These are phyloP conservation scores for Paecilomyces dactylethromorphus DNA, from an alignment of 2,329 filamentous ascomycete species.

Conservation along the genomic window DNA sequence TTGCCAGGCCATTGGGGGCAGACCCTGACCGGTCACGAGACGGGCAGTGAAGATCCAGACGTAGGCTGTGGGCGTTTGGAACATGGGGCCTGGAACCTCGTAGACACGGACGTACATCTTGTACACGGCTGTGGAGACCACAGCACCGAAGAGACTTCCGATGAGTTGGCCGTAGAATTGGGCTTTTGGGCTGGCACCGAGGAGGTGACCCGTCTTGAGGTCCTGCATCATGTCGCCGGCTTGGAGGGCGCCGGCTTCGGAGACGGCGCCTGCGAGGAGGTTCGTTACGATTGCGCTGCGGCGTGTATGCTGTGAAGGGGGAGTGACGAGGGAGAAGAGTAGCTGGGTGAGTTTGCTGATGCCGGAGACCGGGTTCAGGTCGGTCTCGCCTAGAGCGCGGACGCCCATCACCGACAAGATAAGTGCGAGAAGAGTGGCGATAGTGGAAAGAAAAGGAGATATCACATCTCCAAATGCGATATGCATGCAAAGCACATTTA, in stretches of 20 bases:
- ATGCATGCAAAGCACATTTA: constrained; percentile 78
- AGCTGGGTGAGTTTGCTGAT: constrained; percentile 96
- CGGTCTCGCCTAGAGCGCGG: constrained; percentile 68
- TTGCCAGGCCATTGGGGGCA: constrained; percentile 76
- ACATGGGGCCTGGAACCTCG: constrained; percentile 76
- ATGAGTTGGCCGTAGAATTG: constrained; percentile 97
- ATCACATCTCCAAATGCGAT: constrained; percentile 78
- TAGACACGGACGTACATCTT: constrained; percentile 87
- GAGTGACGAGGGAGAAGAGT: constrained; percentile 86
- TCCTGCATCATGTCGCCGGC: constrained; percentile 97
- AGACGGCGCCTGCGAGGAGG: constrained; percentile 84
- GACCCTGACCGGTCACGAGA: constrained; percentile 80
- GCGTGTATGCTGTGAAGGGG: constrained; percentile 68
- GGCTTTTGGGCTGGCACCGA: constrained; percentile 85
- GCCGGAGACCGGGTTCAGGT: constrained; percentile 91
- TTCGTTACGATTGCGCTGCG: constrained; percentile 86
- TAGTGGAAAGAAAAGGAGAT: constrained; percentile 66
- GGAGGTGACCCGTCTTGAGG: constrained; percentile 87
- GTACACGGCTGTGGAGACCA: constrained; percentile 82
- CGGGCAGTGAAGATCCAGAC: constrained; percentile 97
- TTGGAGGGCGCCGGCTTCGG: constrained; percentile 79
- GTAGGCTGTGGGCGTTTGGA: constrained; percentile 89
- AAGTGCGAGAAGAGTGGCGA: constrained; percentile 79
- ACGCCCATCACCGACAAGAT: constrained; percentile 59
- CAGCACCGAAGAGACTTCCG: constrained; percentile 75